These are phyloP conservation scores for Saccharomycopsis fibuligera DNA, from an alignment of 805 yeast genomes.

Conservation along the genomic window DNA sequence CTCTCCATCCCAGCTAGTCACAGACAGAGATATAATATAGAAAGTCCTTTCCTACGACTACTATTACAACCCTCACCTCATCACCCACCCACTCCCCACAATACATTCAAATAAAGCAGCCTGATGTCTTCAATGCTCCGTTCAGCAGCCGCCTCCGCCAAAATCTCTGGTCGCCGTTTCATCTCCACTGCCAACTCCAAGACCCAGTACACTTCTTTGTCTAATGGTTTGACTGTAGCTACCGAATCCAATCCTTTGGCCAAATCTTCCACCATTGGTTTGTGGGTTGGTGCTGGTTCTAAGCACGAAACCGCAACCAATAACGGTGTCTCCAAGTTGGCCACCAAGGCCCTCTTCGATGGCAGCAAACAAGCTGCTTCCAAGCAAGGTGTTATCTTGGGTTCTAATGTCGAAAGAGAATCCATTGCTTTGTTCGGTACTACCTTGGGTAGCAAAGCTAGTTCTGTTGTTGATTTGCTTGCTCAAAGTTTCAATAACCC, in stretches of 20 bases:
- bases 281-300: constrained; percentile 72
- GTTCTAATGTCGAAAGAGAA: constrained; percentile 55
- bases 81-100: no score
- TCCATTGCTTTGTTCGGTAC: constrained; percentile 56
- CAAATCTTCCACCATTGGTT: constrained; percentile 57
- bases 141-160: constrained; percentile 9
- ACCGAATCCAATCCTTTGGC: constrained; percentile 55
- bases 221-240: constrained; percentile 71
- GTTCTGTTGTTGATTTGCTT: constrained; percentile 47
- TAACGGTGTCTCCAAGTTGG: constrained; percentile 72
- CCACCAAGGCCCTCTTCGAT: constrained; percentile 43
- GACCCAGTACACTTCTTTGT: constrained; percentile 63
- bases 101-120: no score
- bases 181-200: constrained; percentile 51
- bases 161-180: constrained; percentile 39
- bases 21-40: no score
- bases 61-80: no score
- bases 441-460: constrained; percentile 42
- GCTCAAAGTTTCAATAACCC: constrained; percentile 35
- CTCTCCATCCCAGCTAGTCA: no score
- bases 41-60: no score
- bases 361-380: constrained; percentile 32
- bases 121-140: constrained; percentile 19
- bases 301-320: constrained; percentile 73
- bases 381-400: constrained; percentile 49